phyloP scores from a whole-genome alignment of 2,329 filamentous ascomycete species.

The Arthroderma sp. region DNA sequence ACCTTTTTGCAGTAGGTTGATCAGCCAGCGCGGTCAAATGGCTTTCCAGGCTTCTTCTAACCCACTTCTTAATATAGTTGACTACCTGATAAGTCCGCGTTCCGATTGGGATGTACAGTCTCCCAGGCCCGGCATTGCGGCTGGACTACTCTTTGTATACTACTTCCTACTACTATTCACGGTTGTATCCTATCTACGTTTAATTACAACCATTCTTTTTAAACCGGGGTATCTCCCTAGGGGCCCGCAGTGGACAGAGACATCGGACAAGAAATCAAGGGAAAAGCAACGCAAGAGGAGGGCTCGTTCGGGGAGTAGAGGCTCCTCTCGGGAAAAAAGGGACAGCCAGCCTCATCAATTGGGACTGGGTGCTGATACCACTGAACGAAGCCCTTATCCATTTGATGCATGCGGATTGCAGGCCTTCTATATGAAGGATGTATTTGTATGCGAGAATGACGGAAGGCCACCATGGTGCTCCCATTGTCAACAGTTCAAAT shows the following conservation, averaged over 20 bases:
- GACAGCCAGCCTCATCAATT: conserved; percentile 7
- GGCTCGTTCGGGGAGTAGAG: not conserved
- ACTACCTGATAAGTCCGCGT: conserved; percentile 52
- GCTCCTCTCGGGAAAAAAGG: conserved; percentile 11
- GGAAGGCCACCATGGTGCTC: conserved; percentile 81
- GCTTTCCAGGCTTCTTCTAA: not conserved
- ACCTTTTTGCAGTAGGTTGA: conserved; percentile 50
- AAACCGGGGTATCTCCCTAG: conserved; percentile 64
- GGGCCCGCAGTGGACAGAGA: conserved; percentile 31
- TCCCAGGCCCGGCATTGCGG: conserved; percentile 44
- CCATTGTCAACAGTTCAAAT: conserved; percentile 73
- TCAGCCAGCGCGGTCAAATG: not conserved
- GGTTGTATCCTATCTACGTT: conserved; percentile 54
- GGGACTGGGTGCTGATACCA: not conserved
- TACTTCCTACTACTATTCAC: conserved; percentile 58
- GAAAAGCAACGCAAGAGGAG: not conserved
- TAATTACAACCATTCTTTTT: conserved; percentile 52
- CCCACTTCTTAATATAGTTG: conserved; percentile 37
- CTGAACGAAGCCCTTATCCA: conserved; percentile 17
- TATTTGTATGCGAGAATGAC: conserved; percentile 71
- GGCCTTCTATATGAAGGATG: conserved; percentile 65
- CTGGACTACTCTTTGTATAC: conserved; percentile 59
- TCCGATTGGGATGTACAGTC: conserved; percentile 19
- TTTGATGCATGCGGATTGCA: conserved; percentile 58
- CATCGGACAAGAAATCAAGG: conserved; percentile 11